Base-by-base conservation (phyloP, 106 monocot species). In the Allium fistulosum region DNA sequence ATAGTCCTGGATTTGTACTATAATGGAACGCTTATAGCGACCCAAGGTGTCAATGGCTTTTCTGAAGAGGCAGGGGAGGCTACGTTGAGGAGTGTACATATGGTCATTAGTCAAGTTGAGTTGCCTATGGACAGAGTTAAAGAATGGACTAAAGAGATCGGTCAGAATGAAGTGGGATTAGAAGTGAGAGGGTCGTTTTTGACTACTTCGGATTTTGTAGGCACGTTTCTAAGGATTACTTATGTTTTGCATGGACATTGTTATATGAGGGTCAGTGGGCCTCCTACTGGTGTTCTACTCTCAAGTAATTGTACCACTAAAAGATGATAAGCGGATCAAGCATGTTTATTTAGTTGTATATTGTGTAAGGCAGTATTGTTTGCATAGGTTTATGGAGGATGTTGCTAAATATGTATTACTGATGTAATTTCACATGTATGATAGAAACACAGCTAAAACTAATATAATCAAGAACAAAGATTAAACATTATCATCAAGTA, bases 1-100 rank as follows among this genome's bases (percentile, higher is more conserved):
- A 22, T 94, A 47, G 70, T 72, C 57, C 8, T 94, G 0, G 82
- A 87, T 57, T 70, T 90, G 49, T 94, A 79, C 79, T 94, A 82
- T 76, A 61, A 62, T 8, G 65, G 49, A 3, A 75, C 65, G 12
- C 48, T 87, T 49, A 59, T 94, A 17, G 90, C 83, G 8, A 77
- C 90, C 4, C 78, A 81, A 59, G 82, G 66, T 2, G 71, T 94
- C 17, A 71, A 65, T 0, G 66, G 69, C 4, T 85, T 94, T 49
- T 53, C 63, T 2, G 82, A 87, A 72, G 64, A 74, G 8, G 62
- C 71, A 6, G 67, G 74, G 58, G 61, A 53, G 74, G 47, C 84
- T 22, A 63, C 12, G 48, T 65, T 94, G 49, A 69, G 73, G 64
- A 77, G 63, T 69, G 22, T 94, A 17, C 78, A 85, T 49, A 61